phyloP scores from a whole-genome alignment of 352 stramenopile species.

The Phytophthora cactorum region DNA sequence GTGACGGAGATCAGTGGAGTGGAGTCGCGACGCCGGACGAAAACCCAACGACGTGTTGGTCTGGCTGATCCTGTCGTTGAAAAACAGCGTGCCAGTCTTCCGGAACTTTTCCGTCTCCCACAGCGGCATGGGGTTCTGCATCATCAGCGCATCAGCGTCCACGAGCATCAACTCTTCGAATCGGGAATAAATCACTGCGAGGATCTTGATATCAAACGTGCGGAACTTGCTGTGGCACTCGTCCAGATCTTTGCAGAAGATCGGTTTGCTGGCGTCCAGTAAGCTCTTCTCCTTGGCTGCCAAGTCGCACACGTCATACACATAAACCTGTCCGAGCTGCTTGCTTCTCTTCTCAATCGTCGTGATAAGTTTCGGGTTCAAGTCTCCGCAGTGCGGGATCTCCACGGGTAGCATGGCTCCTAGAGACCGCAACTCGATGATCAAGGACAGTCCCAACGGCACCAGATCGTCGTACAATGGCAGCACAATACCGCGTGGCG shows the following conservation, averaged over 20 bases:
- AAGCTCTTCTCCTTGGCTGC: constrained; percentile 36
- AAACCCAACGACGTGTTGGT: constrained; percentile 40
- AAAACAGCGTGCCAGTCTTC: constrained; percentile 55
- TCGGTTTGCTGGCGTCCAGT: constrained; percentile 27
- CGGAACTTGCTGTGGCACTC: constrained; percentile 48
- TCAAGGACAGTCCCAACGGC: constrained; percentile 40
- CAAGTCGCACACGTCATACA: constrained; percentile 45
- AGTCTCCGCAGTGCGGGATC: constrained; percentile 53
- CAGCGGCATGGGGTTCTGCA: constrained; percentile 47
- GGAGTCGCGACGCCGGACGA: constrained; percentile 19
- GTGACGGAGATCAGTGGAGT: constrained; percentile 40
- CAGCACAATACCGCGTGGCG: constrained; percentile 43
- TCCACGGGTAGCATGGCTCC: constrained; percentile 44
- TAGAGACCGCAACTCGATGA: constrained; percentile 44
- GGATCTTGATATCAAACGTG: constrained; percentile 39
- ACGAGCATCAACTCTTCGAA: constrained; percentile 66
- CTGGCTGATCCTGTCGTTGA: constrained; percentile 57
- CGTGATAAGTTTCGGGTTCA: constrained; percentile 30
- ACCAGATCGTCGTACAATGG: constrained; percentile 49
- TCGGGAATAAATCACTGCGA: constrained; percentile 45
- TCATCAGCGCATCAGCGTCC: constrained; percentile 51
- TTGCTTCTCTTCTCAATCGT: constrained; percentile 27
- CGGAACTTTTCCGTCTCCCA: constrained; percentile 40
- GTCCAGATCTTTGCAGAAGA: constrained; percentile 44
- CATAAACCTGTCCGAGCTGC: constrained; percentile 30